Conservation (phyloP, 2,329 filamentous ascomycete species). For the Aspergillus sp. region DNA sequence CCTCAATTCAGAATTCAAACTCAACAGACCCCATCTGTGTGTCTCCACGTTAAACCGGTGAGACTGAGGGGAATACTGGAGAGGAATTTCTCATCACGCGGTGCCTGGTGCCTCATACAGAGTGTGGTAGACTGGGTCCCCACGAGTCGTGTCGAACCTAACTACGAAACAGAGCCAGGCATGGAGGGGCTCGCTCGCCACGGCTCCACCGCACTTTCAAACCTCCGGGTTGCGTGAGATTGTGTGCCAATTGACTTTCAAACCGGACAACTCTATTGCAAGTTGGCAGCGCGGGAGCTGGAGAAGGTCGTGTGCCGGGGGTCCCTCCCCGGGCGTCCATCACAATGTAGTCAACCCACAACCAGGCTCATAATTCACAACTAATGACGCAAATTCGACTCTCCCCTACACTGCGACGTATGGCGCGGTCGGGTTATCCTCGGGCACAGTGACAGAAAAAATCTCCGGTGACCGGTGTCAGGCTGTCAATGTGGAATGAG, state of each 20-base stretch:
- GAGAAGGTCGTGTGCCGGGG: background rate
- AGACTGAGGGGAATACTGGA: slow-evolving; percentile 4
- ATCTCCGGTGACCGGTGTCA: background rate
- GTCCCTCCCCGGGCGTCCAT: background rate
- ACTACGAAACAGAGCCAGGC: too few relatives aligned
- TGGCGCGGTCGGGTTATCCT: background rate
- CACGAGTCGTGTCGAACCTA: too few relatives aligned
- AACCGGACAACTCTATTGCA: too few relatives aligned
- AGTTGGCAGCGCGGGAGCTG: too few relatives aligned
- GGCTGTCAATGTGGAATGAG: background rate
- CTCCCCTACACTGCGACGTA: background rate
- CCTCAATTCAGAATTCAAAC: background rate
- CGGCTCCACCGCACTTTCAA: background rate
- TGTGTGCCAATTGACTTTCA: too few relatives aligned
- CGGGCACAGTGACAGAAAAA: background rate
- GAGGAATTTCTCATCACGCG: slow-evolving; percentile 4
- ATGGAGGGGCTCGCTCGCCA: background rate
- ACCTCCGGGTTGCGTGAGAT: background rate
- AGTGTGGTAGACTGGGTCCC: background rate
- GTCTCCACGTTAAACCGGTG: slow-evolving; percentile 6
- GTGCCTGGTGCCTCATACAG: background rate
- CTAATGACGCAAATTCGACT: too few relatives aligned
- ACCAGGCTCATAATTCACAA: too few relatives aligned
- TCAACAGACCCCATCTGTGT: background rate
- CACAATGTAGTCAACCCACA: too few relatives aligned